A percentile compares a stretch with the other conserved stretches of the same genome.
phyloP scores from a whole-genome alignment of 2,329 filamentous ascomycete genomes.

The Coniella lustricola region DNA sequence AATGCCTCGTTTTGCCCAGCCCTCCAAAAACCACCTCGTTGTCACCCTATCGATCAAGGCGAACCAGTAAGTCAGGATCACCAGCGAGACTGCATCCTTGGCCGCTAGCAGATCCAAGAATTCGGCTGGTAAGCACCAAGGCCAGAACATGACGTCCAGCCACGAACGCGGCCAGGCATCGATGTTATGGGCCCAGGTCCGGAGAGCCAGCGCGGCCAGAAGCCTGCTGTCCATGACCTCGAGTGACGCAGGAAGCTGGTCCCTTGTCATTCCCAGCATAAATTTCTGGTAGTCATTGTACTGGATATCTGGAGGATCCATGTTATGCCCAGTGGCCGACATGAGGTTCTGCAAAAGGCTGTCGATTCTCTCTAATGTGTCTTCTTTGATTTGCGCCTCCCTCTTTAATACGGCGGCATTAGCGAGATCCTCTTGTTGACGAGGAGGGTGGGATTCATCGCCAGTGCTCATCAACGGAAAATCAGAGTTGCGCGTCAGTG shows the following conservation, averaged over 20 bases:
- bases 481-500: background rate
- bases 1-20: background rate
- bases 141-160: background rate
- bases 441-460: background rate
- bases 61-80: background rate
- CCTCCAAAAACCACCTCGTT: slow-evolving; percentile 1
- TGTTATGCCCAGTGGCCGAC: background rate
- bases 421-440: background rate
- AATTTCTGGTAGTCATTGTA: background rate
- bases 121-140: background rate
- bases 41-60: background rate
- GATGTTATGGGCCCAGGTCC: background rate
- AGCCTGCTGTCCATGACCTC: background rate
- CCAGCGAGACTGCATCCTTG: background rate
- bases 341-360: background rate
- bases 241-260: background rate
- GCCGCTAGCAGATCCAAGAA: background rate
- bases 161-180: background rate
- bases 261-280: background rate
- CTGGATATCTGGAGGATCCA: background rate
- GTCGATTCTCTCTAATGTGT: background rate
- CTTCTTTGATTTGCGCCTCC: background rate
- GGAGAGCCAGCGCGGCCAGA: background rate
- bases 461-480: too few species aligned
- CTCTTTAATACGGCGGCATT: background rate